A percentile compares a stretch with the other conserved stretches of the same genome.
phyloP scores from a whole-genome alignment of 805 yeast genomes.

The Starmerella scarabaei region DNA sequence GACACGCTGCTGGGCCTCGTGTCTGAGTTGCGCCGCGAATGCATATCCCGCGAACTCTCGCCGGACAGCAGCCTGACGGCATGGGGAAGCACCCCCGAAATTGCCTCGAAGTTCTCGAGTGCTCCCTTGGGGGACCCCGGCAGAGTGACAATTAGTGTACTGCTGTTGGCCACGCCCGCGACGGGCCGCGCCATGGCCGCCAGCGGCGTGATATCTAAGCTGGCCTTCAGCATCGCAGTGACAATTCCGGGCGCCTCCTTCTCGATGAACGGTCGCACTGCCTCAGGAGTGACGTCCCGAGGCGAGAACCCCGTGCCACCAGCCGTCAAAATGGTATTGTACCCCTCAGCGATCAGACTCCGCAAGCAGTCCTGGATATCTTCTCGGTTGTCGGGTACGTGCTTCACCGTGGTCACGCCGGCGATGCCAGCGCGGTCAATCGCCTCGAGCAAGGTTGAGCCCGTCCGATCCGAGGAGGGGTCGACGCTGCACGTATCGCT shows the following conservation, averaged over 20 bases:
- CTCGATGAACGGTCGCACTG: slow-evolving; percentile 33
- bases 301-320: slow-evolving; percentile 44
- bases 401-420: slow-evolving; percentile 5
- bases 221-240: slow-evolving; percentile 34
- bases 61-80: slow-evolving; percentile 32
- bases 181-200: slow-evolving; percentile 41
- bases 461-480: slow-evolving; percentile 27
- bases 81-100: slow-evolving; percentile 32
- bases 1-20: not conserved
- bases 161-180: slow-evolving; percentile 32
- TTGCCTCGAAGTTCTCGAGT: slow-evolving; percentile 33
- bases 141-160: slow-evolving; percentile 33
- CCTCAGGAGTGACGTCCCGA: slow-evolving; percentile 41
- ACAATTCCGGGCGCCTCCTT: slow-evolving; percentile 39
- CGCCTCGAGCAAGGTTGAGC: slow-evolving; percentile 21
- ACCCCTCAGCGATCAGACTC: slow-evolving; percentile 22
- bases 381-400: slow-evolving; percentile 31
- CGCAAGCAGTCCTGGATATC: slow-evolving; percentile 26
- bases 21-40: slow-evolving; percentile 16
- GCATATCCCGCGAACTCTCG: slow-evolving; percentile 32
- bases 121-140: slow-evolving; percentile 45
- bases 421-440: slow-evolving; percentile 15
- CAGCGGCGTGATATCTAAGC: slow-evolving; percentile 35
- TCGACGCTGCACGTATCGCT: slow-evolving; percentile 33
- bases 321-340: slow-evolving; percentile 31